Evolutionary conservation across 2,329 filamentous ascomycete genomes (phyloP).

Genomic region (Aspergillus neotritici): DNA sequence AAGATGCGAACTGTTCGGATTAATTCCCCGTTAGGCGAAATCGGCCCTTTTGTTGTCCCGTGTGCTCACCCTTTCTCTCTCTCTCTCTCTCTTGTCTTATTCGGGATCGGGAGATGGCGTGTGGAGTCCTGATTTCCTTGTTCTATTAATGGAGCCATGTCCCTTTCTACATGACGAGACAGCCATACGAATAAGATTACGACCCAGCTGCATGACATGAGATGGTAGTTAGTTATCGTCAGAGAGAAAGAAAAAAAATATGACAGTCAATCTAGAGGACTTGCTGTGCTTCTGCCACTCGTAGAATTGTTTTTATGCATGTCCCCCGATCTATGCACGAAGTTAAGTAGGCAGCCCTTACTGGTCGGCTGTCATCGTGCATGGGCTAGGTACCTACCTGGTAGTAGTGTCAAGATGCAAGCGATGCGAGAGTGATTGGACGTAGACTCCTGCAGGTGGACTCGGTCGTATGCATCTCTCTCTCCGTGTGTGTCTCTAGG

Average conservation of each 20-base stretch:
- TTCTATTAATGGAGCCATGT: slow-evolving; percentile 22
- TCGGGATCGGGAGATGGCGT: slow-evolving; percentile 19
- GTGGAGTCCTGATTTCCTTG: slow-evolving; percentile 22
- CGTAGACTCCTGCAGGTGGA: no score
- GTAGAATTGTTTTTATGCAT: no score
- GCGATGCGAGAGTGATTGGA: no score
- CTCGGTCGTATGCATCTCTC: no score
- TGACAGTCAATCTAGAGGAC: no score
- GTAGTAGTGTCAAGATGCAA: no score
- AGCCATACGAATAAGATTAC: slow-evolving; percentile 23
- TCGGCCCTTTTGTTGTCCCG: slow-evolving; percentile 10
- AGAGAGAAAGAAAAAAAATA: slow-evolving; percentile 6
- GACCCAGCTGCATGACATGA: slow-evolving; percentile 10
- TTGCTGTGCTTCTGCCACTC: no score
- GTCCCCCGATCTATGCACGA: no score
- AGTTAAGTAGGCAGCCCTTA: no score
- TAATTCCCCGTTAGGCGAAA: slow-evolving; percentile 6
- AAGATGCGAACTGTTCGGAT: slow-evolving; percentile 9
- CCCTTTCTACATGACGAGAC: slow-evolving; percentile 22
- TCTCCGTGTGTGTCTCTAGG: no score
- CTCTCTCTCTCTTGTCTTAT: slow-evolving; percentile 20
- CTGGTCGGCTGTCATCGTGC: no score
- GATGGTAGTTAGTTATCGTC: neutral
- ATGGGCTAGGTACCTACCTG: no score
- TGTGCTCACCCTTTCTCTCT: slow-evolving; percentile 8